phyloP scores from a whole-genome alignment of 768 basidiomycete species.

The Serendipita sp. region DNA sequence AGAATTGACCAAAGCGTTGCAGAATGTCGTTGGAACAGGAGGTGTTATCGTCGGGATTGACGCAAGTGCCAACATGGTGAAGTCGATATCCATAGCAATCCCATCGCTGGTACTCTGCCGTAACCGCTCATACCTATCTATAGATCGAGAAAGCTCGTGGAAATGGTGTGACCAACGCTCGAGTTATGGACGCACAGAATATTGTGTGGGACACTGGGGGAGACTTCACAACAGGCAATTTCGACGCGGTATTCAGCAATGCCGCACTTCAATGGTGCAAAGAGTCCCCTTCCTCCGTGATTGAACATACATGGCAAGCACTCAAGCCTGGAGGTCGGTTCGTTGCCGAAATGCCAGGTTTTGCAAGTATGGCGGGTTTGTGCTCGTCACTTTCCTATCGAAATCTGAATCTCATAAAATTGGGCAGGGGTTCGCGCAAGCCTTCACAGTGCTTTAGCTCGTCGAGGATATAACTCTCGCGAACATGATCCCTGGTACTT shows the following conservation, averaged over 20 bases:
- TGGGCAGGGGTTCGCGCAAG: slow-evolving; percentile 27
- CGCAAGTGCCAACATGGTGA: slow-evolving; percentile 54
- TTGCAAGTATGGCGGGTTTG: slow-evolving; percentile 32
- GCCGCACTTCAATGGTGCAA: slow-evolving; percentile 82
- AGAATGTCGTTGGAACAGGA: slow-evolving; percentile 28
- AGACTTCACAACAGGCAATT: neutral
- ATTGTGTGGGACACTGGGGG: slow-evolving; percentile 10
- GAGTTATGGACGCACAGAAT: slow-evolving; percentile 28
- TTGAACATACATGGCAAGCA: slow-evolving; percentile 39
- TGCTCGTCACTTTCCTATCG: neutral
- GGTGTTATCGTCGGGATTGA: slow-evolving; percentile 58
- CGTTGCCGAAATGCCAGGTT: slow-evolving; percentile 64
- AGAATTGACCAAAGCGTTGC: slow-evolving; percentile 48
- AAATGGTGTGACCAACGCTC: slow-evolving; percentile 31
- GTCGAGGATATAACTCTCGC: slow-evolving; percentile 40
- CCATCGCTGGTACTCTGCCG: neutral
- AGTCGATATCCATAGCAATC: slow-evolving; percentile 9
- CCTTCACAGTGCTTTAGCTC: slow-evolving; percentile 35
- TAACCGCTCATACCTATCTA: too few species aligned
- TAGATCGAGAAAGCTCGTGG: slow-evolving; percentile 40
- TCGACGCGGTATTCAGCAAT: slow-evolving; percentile 63
- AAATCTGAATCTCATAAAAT: too few species aligned
- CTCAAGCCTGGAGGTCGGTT: slow-evolving; percentile 58
- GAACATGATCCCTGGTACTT: slow-evolving; percentile 72
- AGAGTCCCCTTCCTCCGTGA: slow-evolving; percentile 45